Base-by-base conservation (phyloP, 768 basidiomycete species). In the Tricholoma matsutake region DNA sequence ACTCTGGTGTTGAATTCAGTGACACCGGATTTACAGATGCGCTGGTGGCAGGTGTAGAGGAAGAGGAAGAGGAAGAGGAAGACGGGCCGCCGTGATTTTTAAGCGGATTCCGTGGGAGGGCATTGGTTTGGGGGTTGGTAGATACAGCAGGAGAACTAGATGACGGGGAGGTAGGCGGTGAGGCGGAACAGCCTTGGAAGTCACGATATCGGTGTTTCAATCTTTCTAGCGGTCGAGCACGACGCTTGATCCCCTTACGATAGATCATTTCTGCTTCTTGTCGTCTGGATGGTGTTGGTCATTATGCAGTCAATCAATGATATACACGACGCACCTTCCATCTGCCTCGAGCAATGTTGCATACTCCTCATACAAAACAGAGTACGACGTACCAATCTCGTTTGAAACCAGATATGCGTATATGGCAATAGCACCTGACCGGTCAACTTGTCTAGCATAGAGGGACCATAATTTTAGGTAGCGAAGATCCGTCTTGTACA, bases 401-500 rank as follows among this genome's bases (percentile, higher is more conserved):
- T 82, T 86, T 57, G 84, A 83, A 65, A 91, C 74, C 56, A 95
- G 74, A 72, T 86, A 88, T 28, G 85, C 83, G 75, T 92, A 98
- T 34, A 87, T 83, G 35, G 82, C 82, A 31, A 93, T 82, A 51
- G 85, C 85, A 16, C 82, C 79, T 3, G 88, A 79, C 66, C 85
- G 83, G 67, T 94, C 89, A 57, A 93, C 84, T 68, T 90, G 83
- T 57, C 85, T 85, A 9, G 95, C 89, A 71, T 96, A 95, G 54
- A 90, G 80, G 20, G 88, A 83, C 97, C 97, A 99, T 18, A 98
- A 73, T 71, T 94, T 92, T 54, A 98, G 80, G 75, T 98, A 97
- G 43, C 96, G 84, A 55, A 94, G 75, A 78, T 98, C 96, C 56
- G 86, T 86, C 72, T 86, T 89, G 74, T 97, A 98, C 13, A 86